Percentiles rank a stretch among this genome's conserved stretches.
These are phyloP conservation scores for Citrus medica DNA, from an alignment of 345 rosid genomes.

Conservation along the genomic window DNA sequence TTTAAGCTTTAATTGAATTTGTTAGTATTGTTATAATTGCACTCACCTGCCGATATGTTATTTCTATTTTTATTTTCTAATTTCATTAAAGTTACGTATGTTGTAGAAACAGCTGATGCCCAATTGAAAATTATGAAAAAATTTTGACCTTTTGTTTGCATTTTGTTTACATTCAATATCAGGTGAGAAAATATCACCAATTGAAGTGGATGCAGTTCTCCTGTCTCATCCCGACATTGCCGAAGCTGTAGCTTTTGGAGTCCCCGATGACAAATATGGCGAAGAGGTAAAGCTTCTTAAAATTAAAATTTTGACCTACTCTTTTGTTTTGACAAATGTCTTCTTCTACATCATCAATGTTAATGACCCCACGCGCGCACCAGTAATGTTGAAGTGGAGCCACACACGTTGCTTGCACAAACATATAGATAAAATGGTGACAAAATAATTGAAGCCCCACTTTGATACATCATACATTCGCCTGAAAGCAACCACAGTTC, in stretches of 20 bases:
- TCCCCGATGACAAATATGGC: conserved; percentile 50
- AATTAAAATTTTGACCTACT: too few species aligned
- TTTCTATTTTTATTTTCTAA: too few species aligned
- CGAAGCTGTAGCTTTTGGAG: conserved; percentile 41
- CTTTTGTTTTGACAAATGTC: not conserved
- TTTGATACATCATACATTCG: not conserved
- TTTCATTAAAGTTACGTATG: too few species aligned
- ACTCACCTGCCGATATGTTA: too few species aligned
- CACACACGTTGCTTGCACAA: not conserved
- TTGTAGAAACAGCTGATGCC: too few species aligned
- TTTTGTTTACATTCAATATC: not conserved
- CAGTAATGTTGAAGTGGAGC: not conserved
- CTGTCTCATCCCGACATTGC: conserved; percentile 38
- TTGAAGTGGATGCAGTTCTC: conserved; percentile 50
- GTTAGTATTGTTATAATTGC: not conserved
- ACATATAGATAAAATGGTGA: not conserved
- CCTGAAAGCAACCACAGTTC: not conserved
- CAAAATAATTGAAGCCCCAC: not conserved
- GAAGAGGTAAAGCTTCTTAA: conserved; percentile 35
- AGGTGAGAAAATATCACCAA: conserved; percentile 56
- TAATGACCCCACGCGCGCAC: too few species aligned
- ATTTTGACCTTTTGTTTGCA: not conserved
- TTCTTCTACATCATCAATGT: not conserved
- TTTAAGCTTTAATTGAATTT: not conserved
- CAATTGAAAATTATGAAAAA: not conserved